Percentiles rank a stretch among this genome's conserved stretches.
These are phyloP conservation scores for Ambrosia artemisiifolia DNA, from an alignment of 129 eudicot genomes.

Conservation along the genomic window DNA sequence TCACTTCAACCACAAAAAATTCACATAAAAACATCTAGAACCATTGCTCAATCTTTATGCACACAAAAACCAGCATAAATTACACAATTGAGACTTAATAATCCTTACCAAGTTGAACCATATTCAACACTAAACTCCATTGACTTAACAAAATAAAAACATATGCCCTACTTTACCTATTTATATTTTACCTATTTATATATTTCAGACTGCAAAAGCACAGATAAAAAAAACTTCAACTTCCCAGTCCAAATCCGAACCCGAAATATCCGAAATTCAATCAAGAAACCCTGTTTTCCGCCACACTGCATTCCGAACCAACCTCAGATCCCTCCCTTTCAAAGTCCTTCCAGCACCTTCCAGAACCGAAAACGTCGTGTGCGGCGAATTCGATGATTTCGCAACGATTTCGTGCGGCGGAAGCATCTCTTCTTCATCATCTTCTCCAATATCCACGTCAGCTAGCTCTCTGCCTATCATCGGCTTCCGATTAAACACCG, in stretches of 20 bases:
- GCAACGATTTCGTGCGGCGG: conserved; percentile 90
- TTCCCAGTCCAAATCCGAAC: conserved; percentile 22
- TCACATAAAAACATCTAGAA: background rate
- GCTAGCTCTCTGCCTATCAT: conserved; percentile 28
- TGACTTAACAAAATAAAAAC: background rate
- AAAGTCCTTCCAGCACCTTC: conserved; percentile 82
- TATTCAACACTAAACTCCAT: background rate
- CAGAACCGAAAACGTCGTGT: conserved; percentile 64
- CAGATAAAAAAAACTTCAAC: conserved; percentile 15
- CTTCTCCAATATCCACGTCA: conserved; percentile 49
- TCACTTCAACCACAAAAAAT: background rate
- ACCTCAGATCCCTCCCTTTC: conserved; percentile 79
- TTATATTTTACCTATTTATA: background rate
- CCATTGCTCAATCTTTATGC: background rate
- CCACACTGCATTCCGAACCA: conserved; percentile 79
- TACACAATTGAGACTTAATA: background rate
- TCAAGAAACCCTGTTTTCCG: conserved; percentile 75
- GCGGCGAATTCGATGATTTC: conserved; percentile 36
- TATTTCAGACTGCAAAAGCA: conserved; percentile 30
- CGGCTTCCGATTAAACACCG: conserved; percentile 48
- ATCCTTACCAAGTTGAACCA: background rate
- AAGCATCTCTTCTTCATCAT: conserved; percentile 63
- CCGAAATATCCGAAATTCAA: conserved; percentile 22
- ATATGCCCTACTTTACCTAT: background rate
- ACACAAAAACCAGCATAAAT: background rate